Evolutionary conservation across 2,329 filamentous ascomycete species (phyloP).

Genomic region (Emergomyces orientalis): DNA sequence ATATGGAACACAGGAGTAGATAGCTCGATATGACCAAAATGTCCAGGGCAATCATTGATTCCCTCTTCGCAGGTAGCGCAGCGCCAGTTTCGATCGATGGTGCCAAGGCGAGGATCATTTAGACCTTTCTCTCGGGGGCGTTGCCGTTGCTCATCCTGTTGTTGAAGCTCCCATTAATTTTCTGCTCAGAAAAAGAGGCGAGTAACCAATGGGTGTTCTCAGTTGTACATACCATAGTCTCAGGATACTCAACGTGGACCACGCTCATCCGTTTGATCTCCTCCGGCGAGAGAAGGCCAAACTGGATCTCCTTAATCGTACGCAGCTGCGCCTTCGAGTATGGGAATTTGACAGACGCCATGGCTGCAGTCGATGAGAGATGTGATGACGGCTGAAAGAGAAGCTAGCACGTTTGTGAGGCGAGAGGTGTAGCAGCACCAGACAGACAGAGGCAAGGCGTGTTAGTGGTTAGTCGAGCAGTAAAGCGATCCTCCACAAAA

Average conservation of each 20-base stretch:
- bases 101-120: constrained; percentile 91
- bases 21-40: constrained; percentile 98
- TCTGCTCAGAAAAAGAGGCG: neutral
- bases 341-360: constrained; percentile 87
- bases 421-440: neutral
- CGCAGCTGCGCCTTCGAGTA: constrained; percentile 93
- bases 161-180: constrained; percentile 17
- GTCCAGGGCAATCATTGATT: constrained; percentile 91
- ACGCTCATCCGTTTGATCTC: constrained; percentile 99
- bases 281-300: constrained; percentile 91
- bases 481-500: constrained; percentile 1
- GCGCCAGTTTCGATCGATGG: constrained; percentile 89
- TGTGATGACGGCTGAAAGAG: neutral
- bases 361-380: constrained; percentile 44
- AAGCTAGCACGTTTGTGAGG: neutral
- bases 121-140: constrained; percentile 84
- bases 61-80: constrained; percentile 95
- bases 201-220: constrained; percentile 5
- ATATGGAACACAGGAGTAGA: constrained; percentile 91
- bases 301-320: constrained; percentile 98
- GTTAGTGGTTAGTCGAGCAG: neutral
- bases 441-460: neutral
- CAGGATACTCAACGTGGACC: constrained; percentile 90
- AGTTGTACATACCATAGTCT: constrained; percentile 64
- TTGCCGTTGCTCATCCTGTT: constrained; percentile 73